Evolutionary conservation across 2,329 filamentous ascomycete genomes (phyloP).

Genomic region (Neonectria punicea): DNA sequence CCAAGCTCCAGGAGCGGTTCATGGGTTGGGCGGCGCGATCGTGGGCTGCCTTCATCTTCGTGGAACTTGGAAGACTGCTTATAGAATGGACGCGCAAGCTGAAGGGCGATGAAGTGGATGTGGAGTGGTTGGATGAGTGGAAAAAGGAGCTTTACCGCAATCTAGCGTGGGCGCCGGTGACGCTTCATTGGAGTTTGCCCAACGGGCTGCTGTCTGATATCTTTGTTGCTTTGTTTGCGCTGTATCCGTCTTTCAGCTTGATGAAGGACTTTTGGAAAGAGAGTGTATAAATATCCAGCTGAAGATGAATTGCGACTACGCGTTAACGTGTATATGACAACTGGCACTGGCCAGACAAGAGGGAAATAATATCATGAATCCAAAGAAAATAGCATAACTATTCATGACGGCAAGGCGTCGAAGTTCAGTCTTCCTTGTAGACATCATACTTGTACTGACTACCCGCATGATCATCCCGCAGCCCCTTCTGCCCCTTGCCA

Average conservation of each 20-base stretch:
- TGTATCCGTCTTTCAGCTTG: conserved; percentile 13
- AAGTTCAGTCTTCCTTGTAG: conserved; percentile 61
- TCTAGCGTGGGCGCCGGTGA: conserved; percentile 14
- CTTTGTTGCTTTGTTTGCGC: conserved; percentile 9
- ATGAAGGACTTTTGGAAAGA: conserved; percentile 23
- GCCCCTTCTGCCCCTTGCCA: conserved; percentile 64
- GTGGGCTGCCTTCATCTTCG: conserved; percentile 14
- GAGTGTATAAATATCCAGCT: not conserved
- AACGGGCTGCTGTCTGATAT: conserved; percentile 17
- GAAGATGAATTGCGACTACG: not conserved
- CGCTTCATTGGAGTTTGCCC: conserved; percentile 22
- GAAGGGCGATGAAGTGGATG: not conserved
- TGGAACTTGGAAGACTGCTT: conserved; percentile 7
- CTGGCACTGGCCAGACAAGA: too few relatives aligned
- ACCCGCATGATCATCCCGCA: conserved; percentile 69
- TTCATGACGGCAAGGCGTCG: too few relatives aligned
- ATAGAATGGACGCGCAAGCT: conserved; percentile 10
- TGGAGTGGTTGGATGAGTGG: conserved; percentile 14
- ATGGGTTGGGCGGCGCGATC: conserved; percentile 10
- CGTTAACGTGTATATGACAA: not conserved
- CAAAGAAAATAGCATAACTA: not conserved
- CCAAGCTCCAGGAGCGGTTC: conserved; percentile 6
- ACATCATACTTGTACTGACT: conserved; percentile 70
- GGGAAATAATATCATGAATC: not conserved
- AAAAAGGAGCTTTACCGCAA: conserved; percentile 16